Percentiles rank a stretch among this genome's conserved stretches.
phyloP scores from a whole-genome alignment of 805 yeast genomes.

The Clavispora carvajalis region DNA sequence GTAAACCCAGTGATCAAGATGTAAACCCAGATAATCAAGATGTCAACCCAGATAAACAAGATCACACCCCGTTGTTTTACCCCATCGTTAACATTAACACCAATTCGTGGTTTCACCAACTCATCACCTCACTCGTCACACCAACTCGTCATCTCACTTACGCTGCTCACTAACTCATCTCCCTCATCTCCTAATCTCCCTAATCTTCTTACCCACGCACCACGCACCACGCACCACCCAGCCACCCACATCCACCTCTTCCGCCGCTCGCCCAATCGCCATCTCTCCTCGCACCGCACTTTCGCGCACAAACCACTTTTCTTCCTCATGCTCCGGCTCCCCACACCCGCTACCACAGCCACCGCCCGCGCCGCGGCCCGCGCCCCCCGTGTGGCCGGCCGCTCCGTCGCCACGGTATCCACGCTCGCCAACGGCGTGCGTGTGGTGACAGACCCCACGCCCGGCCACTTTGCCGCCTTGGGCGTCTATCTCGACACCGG shows the following conservation, averaged over 20 bases:
- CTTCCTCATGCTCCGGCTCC: background rate
- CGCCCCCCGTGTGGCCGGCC: background rate
- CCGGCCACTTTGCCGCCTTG: slow-evolving; percentile 86
- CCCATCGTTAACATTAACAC: too few relatives aligned
- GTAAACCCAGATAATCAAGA: too few relatives aligned
- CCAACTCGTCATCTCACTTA: too few relatives aligned
- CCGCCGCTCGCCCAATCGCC: background rate
- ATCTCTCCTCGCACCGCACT: background rate
- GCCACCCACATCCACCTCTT: background rate
- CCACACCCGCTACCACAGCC: background rate
- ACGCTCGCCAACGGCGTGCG: slow-evolving; percentile 70
- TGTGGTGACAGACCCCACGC: slow-evolving; percentile 78
- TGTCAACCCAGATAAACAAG: too few relatives aligned
- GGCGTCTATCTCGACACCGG: slow-evolving; percentile 92
- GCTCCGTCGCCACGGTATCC: slow-evolving; percentile 20
- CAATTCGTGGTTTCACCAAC: too few relatives aligned
- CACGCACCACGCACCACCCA: too few relatives aligned
- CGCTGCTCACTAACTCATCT: too few relatives aligned
- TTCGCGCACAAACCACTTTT: background rate
- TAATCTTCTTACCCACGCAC: too few relatives aligned
- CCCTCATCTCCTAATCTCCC: too few relatives aligned
- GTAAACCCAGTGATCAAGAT: too few relatives aligned
- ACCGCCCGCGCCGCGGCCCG: background rate
- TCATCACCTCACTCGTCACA: too few relatives aligned
- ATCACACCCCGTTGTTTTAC: too few relatives aligned